Conservation (phyloP, 805 yeast species). For the Metschnikowia similis region DNA sequence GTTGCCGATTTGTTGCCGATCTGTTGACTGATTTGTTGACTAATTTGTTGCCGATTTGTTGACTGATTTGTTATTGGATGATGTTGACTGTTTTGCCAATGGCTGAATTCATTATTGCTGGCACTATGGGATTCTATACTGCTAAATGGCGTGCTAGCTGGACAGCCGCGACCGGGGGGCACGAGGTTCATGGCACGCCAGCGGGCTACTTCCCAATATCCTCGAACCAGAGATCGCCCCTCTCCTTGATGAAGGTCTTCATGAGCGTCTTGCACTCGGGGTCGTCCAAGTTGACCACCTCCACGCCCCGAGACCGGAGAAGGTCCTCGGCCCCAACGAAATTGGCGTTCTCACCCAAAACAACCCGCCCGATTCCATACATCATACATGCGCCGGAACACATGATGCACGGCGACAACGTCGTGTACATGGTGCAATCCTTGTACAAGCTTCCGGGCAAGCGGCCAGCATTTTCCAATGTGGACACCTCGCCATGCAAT, state of each 20-base stretch:
- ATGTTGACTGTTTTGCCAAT: too few relatives aligned
- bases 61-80: too few relatives aligned
- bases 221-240: slow-evolving; percentile 77
- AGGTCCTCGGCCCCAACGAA: slow-evolving; percentile 82
- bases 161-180: too few relatives aligned
- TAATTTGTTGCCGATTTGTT: too few relatives aligned
- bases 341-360: slow-evolving; percentile 82
- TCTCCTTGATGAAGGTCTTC: slow-evolving; percentile 71
- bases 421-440: slow-evolving; percentile 85
- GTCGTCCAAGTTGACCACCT: slow-evolving; percentile 58
- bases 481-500: slow-evolving; percentile 87
- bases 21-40: too few relatives aligned
- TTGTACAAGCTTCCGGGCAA: slow-evolving; percentile 74
- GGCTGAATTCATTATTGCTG: too few relatives aligned
- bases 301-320: slow-evolving; percentile 63
- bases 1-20: too few relatives aligned
- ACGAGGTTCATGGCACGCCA: too few relatives aligned
- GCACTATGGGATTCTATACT: too few relatives aligned
- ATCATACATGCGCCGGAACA: slow-evolving; percentile 89
- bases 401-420: slow-evolving; percentile 92
- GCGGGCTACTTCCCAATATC: slow-evolving; percentile 56
- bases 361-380: slow-evolving; percentile 85
- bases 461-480: slow-evolving; percentile 89
- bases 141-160: not conserved
- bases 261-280: slow-evolving; percentile 65